A percentile compares a stretch with the other conserved stretches of the same genome.
Conservation (phyloP, 1,284 basidiomycete genomes). For the Trametes pubescens region DNA sequence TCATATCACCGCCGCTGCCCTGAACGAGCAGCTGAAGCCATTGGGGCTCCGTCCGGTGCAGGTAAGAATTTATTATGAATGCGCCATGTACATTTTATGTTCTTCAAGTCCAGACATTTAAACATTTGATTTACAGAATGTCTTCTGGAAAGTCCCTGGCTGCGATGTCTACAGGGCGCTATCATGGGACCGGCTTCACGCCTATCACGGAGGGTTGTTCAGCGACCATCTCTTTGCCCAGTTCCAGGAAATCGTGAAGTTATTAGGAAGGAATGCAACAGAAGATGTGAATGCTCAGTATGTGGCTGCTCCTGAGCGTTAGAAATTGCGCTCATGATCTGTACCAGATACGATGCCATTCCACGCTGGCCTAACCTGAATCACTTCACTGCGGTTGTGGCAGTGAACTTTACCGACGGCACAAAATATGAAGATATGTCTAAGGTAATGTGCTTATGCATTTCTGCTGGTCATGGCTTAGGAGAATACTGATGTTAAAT, state of each 20-base stretch:
- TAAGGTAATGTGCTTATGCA: slow-evolving; percentile 40
- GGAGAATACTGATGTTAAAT: too few species aligned
- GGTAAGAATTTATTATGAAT: slow-evolving; percentile 36
- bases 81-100: too few species aligned
- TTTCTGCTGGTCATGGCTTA: too few species aligned
- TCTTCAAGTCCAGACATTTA: too few species aligned
- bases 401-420: slow-evolving; percentile 46
- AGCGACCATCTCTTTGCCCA: slow-evolving; percentile 42
- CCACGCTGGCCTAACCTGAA: slow-evolving; percentile 47
- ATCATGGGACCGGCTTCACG: slow-evolving; percentile 50
- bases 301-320: too few species aligned
- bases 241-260: slow-evolving; percentile 34
- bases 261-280: slow-evolving; percentile 16
- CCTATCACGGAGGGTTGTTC: slow-evolving; percentile 44
- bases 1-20: not conserved
- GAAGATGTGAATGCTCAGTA: not conserved
- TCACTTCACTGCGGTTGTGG: slow-evolving; percentile 45
- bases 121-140: too few species aligned
- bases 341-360: slow-evolving; percentile 29
- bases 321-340: not conserved
- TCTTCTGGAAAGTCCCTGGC: slow-evolving; percentile 42
- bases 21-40: slow-evolving; percentile 34
- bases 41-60: slow-evolving; percentile 42
- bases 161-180: slow-evolving; percentile 43
- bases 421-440: slow-evolving; percentile 48